Base-by-base conservation (phyloP, 192 early-diverging fungal genomes). In the Mortierella alpina region DNA sequence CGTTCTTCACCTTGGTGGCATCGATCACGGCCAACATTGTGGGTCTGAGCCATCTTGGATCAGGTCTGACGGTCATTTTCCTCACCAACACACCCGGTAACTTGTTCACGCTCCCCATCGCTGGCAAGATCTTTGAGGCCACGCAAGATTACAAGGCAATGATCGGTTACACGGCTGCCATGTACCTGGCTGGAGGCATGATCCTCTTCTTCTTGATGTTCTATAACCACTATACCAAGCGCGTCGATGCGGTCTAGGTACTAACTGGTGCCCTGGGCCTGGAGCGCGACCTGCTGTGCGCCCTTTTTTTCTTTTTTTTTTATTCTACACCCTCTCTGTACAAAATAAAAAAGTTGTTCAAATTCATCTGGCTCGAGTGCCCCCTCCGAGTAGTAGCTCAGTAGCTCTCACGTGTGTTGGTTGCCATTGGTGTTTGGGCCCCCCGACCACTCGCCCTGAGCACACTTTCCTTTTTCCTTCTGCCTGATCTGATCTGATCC, bases 81-180 rank as follows among this genome's bases (percentile, higher is more conserved):
- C 17, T 77, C 47, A 68, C 64, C 45, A 82, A 82, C 59, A 82
- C 73, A 10, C 80, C 73, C 13, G 80, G 80, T 9, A 73, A 82
- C 72, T 22, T 75, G 59, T 63, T 82, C 46, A 82, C 78, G 22
- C 46, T 82, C 18, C 70, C 78, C 7, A 72, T 75, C 58, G 73
- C 73, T 8, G 74, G 67, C 12, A 69, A 58, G 49, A 69, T 77
- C 53, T 63, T 69, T 67, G 72, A 67, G 57, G 8, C 53, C 20
- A 20, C 58, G 4, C 47, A 46, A 5, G 11, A 65, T 45, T 70
- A 77, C 62, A 69, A 58, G 61, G n/a, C 66, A 15, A 77, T 77
- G 74, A 77, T 70, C 52, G 66, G 74, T 7, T 70, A 70, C 59
- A 69, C 63, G 58, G 60, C 67, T 0, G 60, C 74, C 39, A 77